Evolutionary conservation across 352 stramenopile species (phyloP).

Genomic region (Phytophthora brassicae): DNA sequence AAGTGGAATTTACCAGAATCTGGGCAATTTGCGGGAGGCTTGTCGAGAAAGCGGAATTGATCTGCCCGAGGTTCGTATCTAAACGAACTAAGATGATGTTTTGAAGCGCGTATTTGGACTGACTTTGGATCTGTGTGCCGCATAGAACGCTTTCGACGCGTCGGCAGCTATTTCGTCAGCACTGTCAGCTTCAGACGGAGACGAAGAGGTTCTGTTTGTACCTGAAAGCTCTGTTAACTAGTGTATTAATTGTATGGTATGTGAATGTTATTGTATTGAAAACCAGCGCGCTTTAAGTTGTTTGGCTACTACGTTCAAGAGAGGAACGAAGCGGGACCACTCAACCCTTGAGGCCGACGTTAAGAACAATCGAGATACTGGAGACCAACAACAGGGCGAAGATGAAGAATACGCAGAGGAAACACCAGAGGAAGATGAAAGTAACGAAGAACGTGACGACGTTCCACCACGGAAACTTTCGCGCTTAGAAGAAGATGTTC

Average conservation of each 20-base stretch:
- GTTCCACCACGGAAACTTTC: constrained; percentile 30
- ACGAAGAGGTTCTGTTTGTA: constrained; percentile 23
- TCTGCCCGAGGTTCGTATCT: constrained; percentile 13
- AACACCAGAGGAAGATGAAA: constrained; percentile 8
- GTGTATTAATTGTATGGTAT: no score
- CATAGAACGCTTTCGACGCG: constrained; percentile 10
- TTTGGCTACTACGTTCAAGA: constrained; percentile 5
- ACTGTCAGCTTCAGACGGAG: constrained; percentile 2
- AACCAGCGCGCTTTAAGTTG: constrained; percentile 6
- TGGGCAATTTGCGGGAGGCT: constrained; percentile 9
- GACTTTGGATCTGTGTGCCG: background rate
- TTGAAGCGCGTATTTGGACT: background rate
- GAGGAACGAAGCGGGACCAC: constrained; percentile 9
- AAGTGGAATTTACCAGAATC: background rate
- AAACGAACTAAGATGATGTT: background rate
- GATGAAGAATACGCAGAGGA: background rate
- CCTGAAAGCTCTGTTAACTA: no score
- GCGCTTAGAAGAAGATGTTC: constrained; percentile 50
- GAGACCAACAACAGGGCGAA: background rate
- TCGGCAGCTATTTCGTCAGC: constrained; percentile 5
- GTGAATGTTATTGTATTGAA: background rate
- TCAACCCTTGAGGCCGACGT: background rate
- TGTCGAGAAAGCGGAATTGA: constrained; percentile 9
- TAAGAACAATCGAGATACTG: background rate
- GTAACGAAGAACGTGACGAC: constrained; percentile 1